A percentile compares a stretch with the other conserved stretches of the same genome.
Evolutionary conservation across 2,329 filamentous ascomycete genomes (phyloP).

Genomic region (Aureobasidium leucospermi): DNA sequence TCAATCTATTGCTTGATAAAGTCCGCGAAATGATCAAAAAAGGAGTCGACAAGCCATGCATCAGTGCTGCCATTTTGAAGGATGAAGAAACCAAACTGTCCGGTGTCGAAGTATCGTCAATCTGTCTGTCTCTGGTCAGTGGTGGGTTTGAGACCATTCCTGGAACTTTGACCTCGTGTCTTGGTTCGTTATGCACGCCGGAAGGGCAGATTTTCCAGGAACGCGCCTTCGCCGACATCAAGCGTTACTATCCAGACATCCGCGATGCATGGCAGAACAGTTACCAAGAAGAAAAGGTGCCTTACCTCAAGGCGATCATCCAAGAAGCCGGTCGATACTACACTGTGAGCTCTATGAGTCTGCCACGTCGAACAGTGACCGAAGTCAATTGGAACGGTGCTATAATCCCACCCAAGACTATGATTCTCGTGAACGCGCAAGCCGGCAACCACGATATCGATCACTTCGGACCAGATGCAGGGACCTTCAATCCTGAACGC

Average conservation of each 20-base stretch:
- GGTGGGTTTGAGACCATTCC: slow-evolving; percentile 51
- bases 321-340: slow-evolving; percentile 49
- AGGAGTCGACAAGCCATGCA: slow-evolving; percentile 48
- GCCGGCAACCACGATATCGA: slow-evolving; percentile 47
- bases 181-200: slow-evolving; percentile 42
- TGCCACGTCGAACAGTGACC: slow-evolving; percentile 44
- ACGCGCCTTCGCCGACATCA: slow-evolving; percentile 47
- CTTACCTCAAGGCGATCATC: slow-evolving; percentile 43
- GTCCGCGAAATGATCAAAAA: slow-evolving; percentile 45
- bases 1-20: slow-evolving; percentile 43
- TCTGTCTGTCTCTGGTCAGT: slow-evolving; percentile 46
- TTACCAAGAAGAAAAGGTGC: slow-evolving; percentile 41
- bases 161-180: slow-evolving; percentile 45
- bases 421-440: slow-evolving; percentile 50
- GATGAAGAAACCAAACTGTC: slow-evolving; percentile 47
- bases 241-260: slow-evolving; percentile 39
- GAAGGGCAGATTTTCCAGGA: slow-evolving; percentile 47
- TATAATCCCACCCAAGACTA: slow-evolving; percentile 45
- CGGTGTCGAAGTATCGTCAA: slow-evolving; percentile 47
- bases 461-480: slow-evolving; percentile 42
- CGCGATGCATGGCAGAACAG: slow-evolving; percentile 41
- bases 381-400: slow-evolving; percentile 47
- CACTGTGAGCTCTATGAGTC: slow-evolving; percentile 46
- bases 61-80: slow-evolving; percentile 47
- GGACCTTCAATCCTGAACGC: slow-evolving; percentile 43